phyloP scores from a whole-genome alignment of 1,284 basidiomycete genomes.

The Pulchroboletus neoregius region DNA sequence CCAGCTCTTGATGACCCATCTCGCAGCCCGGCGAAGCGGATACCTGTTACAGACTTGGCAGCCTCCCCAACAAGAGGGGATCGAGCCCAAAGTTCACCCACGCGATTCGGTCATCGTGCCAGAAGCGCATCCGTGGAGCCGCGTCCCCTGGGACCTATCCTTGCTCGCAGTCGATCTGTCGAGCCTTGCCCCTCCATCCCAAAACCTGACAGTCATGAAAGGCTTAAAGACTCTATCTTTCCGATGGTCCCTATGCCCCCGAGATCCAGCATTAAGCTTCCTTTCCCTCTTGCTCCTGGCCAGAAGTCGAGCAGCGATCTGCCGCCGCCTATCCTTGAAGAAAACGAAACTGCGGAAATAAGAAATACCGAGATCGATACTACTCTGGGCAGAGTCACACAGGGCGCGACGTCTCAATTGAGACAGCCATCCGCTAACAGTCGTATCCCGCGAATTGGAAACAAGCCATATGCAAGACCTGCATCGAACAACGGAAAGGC shows the following conservation, averaged over 20 bases:
- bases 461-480: conserved; percentile 61
- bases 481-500: conserved; percentile 11
- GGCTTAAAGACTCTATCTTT: conserved; percentile 22
- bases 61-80: conserved; percentile 25
- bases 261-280: conserved; percentile 34
- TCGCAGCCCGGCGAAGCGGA: conserved; percentile 57
- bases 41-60: conserved; percentile 38
- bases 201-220: conserved; percentile 13
- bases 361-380: not conserved
- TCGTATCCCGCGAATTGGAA: conserved; percentile 64
- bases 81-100: conserved; percentile 26
- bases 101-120: conserved; percentile 18
- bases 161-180: conserved; percentile 31
- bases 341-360: conserved; percentile 14
- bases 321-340: conserved; percentile 34
- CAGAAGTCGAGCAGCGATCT: conserved; percentile 17
- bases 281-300: conserved; percentile 41
- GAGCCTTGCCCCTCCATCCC: conserved; percentile 19
- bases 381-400: conserved; percentile 1
- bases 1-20: conserved; percentile 35
- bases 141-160: conserved; percentile 5
- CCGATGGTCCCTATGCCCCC: conserved; percentile 15
- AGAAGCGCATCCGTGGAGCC: conserved; percentile 31
- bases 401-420: conserved; percentile 41
- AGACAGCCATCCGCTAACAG: conserved; percentile 54